Conservation (phyloP, 2,329 filamentous ascomycete species). For the Neonectria hederae region DNA sequence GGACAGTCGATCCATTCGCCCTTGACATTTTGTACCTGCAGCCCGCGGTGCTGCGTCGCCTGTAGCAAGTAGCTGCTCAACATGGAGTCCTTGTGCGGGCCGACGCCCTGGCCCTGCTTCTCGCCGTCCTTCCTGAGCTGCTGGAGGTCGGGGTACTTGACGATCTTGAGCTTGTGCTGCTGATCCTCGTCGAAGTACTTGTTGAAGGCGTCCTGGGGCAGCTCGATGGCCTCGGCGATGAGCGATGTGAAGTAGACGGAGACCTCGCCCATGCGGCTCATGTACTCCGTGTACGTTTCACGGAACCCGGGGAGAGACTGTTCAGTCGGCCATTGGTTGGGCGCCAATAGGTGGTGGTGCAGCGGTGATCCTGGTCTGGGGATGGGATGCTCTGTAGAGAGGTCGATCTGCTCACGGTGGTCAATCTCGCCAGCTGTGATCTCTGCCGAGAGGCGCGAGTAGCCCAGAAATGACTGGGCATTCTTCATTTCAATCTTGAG, state of each 20-base stretch:
- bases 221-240: conserved; percentile 83
- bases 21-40: conserved; percentile 83
- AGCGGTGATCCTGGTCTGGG: conserved; percentile 70
- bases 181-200: conserved; percentile 79
- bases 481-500: conserved; percentile 79
- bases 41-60: conserved; percentile 76
- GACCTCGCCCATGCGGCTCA: conserved; percentile 76
- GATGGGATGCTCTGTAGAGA: conserved; percentile 79
- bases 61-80: conserved; percentile 84
- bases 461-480: conserved; percentile 75
- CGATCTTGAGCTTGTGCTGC: conserved; percentile 91
- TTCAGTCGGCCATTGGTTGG: conserved; percentile 80
- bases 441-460: conserved; percentile 72
- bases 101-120: conserved; percentile 68
- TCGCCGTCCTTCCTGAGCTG: conserved; percentile 61
- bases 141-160: conserved; percentile 82
- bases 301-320: conserved; percentile 73
- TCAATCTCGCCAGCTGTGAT: conserved; percentile 79
- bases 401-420: conserved; percentile 87
- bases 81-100: conserved; percentile 88
- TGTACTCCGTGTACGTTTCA: conserved; percentile 76
- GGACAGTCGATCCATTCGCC: conserved; percentile 86
- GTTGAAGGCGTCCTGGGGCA: conserved; percentile 75
- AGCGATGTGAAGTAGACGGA: conserved; percentile 80
- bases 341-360: conserved; percentile 80